phyloP scores from a whole-genome alignment of 257 asterid genomes.

The Primulina tabacum region DNA sequence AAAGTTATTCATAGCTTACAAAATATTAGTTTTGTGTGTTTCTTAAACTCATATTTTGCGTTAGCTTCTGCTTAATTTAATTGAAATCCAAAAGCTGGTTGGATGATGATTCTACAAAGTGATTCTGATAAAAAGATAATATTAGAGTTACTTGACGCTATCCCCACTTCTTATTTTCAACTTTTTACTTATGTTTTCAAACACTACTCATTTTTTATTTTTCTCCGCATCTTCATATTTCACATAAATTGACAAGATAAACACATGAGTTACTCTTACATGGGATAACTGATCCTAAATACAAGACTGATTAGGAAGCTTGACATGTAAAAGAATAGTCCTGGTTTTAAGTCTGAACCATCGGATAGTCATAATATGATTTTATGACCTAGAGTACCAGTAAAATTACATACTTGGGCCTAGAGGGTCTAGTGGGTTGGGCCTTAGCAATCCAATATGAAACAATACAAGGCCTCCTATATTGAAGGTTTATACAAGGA shows the following conservation, averaged over 20 bases:
- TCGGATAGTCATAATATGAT: not conserved
- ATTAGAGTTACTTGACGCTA: too few relatives aligned
- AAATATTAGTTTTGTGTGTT: too few relatives aligned
- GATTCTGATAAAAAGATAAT: too few relatives aligned
- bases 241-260: slow-evolving; percentile 10
- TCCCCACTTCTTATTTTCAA: too few relatives aligned
- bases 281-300: not conserved
- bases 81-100: too few relatives aligned
- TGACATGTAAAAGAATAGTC: not conserved
- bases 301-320: slow-evolving; percentile 2
- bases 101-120: too few relatives aligned
- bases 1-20: too few relatives aligned
- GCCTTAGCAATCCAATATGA: not conserved
- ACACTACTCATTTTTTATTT: too few relatives aligned
- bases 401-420: not conserved
- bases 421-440: not conserved
- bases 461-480: not conserved
- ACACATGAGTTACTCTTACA: slow-evolving; percentile 2
- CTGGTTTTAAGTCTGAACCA: not conserved
- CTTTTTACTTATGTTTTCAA: too few relatives aligned
- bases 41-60: too few relatives aligned
- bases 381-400: not conserved
- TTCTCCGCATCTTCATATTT: not conserved
- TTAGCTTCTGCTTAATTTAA: too few relatives aligned
- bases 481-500: not conserved